A percentile compares a stretch with the other conserved stretches of the same genome.
Evolutionary conservation across 768 basidiomycete genomes (phyloP).

Genomic region (Trametes coccinea): DNA sequence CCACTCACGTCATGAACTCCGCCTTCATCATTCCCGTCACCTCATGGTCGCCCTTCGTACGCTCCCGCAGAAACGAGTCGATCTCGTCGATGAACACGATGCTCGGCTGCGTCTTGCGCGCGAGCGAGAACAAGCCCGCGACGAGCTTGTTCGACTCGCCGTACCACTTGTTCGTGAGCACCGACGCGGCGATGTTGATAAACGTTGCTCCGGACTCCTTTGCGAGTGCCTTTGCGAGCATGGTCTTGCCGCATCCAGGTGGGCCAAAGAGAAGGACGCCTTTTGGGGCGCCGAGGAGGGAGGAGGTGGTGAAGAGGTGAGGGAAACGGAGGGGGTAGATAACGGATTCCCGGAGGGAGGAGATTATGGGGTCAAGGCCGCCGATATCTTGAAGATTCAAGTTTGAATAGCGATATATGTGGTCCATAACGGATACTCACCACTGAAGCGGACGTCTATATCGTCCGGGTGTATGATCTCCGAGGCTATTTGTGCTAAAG

Average conservation of each 20-base stretch:
- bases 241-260: conserved; percentile 98
- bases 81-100: conserved; percentile 99
- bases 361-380: conserved; percentile 88
- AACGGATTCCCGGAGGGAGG: conserved; percentile 89
- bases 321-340: conserved; percentile 95
- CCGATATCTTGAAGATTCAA: conserved; percentile 65
- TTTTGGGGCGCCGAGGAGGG: conserved; percentile 89
- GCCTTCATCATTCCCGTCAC: conserved; percentile 99
- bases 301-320: conserved; percentile 77
- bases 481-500: conserved; percentile 76
- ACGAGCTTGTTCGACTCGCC: conserved; percentile 95
- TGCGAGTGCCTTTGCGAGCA: conserved; percentile 98
- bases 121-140: conserved; percentile 90
- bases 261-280: conserved; percentile 96
- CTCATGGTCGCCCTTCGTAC: conserved; percentile 89
- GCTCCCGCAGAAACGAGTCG: conserved; percentile 89
- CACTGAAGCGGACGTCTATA: conserved; percentile 72
- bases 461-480: conserved; percentile 94
- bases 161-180: conserved; percentile 80
- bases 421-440: conserved; percentile 39
- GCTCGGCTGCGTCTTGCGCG: conserved; percentile 87
- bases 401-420: not conserved
- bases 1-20: conserved; percentile 84
- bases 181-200: conserved; percentile 81
- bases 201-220: conserved; percentile 98